These are phyloP conservation scores for Malus orientalis DNA, from an alignment of 306 rosid genomes.

Conservation along the genomic window DNA sequence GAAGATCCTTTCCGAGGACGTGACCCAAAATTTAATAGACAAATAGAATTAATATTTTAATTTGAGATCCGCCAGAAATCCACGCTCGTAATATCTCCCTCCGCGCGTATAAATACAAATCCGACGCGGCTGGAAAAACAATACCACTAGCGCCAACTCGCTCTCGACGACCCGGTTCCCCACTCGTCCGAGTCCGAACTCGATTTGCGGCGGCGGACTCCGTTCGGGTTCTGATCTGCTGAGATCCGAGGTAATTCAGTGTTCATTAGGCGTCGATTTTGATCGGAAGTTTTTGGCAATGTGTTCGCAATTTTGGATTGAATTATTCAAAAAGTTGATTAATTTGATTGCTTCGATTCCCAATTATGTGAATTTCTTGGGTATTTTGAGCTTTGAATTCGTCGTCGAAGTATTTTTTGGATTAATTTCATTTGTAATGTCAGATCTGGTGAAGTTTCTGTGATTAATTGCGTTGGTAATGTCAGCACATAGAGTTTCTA, in stretches of 20 bases:
- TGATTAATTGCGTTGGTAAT: not conserved
- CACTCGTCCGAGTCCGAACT: constrained; percentile 27
- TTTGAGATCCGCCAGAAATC: not conserved
- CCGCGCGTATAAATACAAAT: constrained; percentile 18
- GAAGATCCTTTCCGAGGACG: not conserved
- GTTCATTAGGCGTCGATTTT: not conserved
- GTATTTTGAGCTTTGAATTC: not conserved
- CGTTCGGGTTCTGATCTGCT: constrained; percentile 4
- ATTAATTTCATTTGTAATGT: not conserved
- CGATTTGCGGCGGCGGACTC: constrained; percentile 3
- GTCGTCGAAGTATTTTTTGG: not conserved
- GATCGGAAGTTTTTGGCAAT: not conserved
- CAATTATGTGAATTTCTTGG: not conserved
- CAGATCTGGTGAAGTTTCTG: not conserved
- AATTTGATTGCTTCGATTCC: not conserved
- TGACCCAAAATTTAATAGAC: not conserved
- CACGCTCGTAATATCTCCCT: not conserved
- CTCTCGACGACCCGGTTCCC: constrained; percentile 17
- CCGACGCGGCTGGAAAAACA: not conserved
- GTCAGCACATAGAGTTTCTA: not conserved
- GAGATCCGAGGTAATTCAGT: constrained; percentile 26
- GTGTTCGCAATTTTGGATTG: not conserved
- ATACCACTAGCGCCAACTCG: constrained; percentile 16
- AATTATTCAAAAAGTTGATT: not conserved
- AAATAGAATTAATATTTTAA: not conserved